phyloP scores from a whole-genome alignment of 495 filamentous ascomycete species.

The Bombardia bombarda region DNA sequence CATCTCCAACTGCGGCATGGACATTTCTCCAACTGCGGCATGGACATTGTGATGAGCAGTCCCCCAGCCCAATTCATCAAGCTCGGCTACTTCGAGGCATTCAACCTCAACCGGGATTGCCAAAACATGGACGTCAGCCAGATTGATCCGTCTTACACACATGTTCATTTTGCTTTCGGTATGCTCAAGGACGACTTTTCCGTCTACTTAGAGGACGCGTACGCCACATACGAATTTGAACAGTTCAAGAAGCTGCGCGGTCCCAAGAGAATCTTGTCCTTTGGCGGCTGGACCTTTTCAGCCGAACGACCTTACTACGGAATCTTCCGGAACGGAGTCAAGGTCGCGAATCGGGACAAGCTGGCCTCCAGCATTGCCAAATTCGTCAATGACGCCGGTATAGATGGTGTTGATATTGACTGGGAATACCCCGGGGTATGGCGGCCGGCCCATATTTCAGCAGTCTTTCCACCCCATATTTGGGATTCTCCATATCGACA shows the following conservation, averaged over 20 bases:
- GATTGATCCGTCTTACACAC: slow-evolving; percentile 17
- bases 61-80: slow-evolving; percentile 1
- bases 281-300: slow-evolving; percentile 31
- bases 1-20: slow-evolving; percentile 40
- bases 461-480: too few species aligned
- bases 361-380: slow-evolving; percentile 20
- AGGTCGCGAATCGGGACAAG: slow-evolving; percentile 11
- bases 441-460: too few species aligned
- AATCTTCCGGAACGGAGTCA: slow-evolving; percentile 17
- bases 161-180: slow-evolving; percentile 25
- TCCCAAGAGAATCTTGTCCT: slow-evolving; percentile 25
- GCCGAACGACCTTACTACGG: slow-evolving; percentile 7
- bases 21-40: slow-evolving; percentile 35
- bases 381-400: slow-evolving; percentile 17
- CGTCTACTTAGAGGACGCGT: slow-evolving; percentile 3
- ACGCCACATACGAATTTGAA: slow-evolving; percentile 11
- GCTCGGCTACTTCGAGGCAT: slow-evolving; percentile 27
- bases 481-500: background rate
- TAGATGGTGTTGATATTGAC: slow-evolving; percentile 33
- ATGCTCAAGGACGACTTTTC: slow-evolving; percentile 8
- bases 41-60: slow-evolving; percentile 18
- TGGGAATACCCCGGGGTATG: slow-evolving; percentile 38
- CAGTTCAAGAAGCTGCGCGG: slow-evolving; percentile 11
- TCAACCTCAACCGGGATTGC: slow-evolving; percentile 15
- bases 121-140: slow-evolving; percentile 12